Base-by-base conservation (phyloP, 83 land plant genomes). In the Picea engelmannii region DNA sequence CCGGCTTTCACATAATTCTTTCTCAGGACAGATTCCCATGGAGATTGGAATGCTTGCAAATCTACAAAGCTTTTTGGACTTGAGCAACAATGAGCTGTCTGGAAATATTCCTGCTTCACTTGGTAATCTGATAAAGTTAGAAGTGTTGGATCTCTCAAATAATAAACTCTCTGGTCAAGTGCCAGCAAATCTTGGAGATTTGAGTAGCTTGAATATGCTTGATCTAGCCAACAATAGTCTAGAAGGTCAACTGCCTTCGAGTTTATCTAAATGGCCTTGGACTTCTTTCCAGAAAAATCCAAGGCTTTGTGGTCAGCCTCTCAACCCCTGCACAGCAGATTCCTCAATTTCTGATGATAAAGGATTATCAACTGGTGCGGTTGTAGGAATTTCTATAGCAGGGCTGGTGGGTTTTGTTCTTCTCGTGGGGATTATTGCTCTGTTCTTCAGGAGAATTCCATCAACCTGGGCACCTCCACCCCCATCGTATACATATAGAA, bases 31-130 rank as follows among this genome's bases (percentile, higher is more conserved):
- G 59, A 86, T 95, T 52, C 96, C 95, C 11, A 18, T 23, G 6
- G 95, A 95, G 70, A 18, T 93, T 13, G 91, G 92, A 6, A 79
- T 89, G 61, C 85, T 94, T 8, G 85, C 82, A 35, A 91, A 91
- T 71, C 87, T 94, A 20, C 96, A 93, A 66, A 89, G 88, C 64
- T 42, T 81, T 17, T 64, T 94, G 2, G 96, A 94, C 78, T 84
- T 94, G 55, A 92, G 95, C 82, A 70, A 75, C 86, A 96, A 96
- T 86, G 86, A 90, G 18, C 86, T 96, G 16, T 71, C 65, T 10
- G 98, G 99, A 20, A 60, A 66, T n/a, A 89, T 96, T 68, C 99
- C 99, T 49, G 10, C 93, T 8, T 74, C 90, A 13, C 82, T 96
- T 66, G 91, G 83, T 4, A 79, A 83, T 2, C 76, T 96, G 23